Base-by-base conservation (phyloP, 768 basidiomycete species). In the Leccinellum luteum region DNA sequence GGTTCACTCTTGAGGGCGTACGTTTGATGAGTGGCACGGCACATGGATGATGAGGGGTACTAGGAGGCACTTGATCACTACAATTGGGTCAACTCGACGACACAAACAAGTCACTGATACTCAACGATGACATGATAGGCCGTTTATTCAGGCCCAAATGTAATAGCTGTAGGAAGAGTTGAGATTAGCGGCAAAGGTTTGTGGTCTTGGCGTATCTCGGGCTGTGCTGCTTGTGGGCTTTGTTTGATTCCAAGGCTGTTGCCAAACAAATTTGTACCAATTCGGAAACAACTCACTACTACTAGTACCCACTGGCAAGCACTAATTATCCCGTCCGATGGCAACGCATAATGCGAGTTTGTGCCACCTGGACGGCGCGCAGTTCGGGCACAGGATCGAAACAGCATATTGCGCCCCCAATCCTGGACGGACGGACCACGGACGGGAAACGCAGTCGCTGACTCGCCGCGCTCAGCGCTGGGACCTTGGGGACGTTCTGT, bases 1-100 rank as follows among this genome's bases (percentile, higher is more conserved):
- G 68, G 13, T 73, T 77, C 28, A 72, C 66, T 55, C 71, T 69
- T 28, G 76, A 75, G 8, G 73, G 67, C 6, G 71, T 69, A 6
- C 77, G 76, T 52, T 77, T 78, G 67, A 70, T 30, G 64, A 55
- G 63, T 66, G 67, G 62, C 59, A 58, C 69, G 30, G 56, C 57
- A 59, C 64, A 72, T 60, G 58, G 48, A 17, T 59, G 66, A 56
- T 54, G 68, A 15, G 70, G 70, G 31, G 68, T 70, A 32, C 57
- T 60, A 30, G 72, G 60, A 49, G 61, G 56, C 25, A 41, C 61
- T 54, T 49, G 64, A 66, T 68, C 68, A 59, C 70, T 70, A 59
- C 31, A 44, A 56, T 12, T 45, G 21, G 56, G 58, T 72, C 57
- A 70, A 63, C 52, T 49, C 25, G 41, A 54, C 50, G 32, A 55